Evolutionary conservation across 371 early-diverging fungal species (phyloP).

Genomic region (Funneliformis caledonium): DNA sequence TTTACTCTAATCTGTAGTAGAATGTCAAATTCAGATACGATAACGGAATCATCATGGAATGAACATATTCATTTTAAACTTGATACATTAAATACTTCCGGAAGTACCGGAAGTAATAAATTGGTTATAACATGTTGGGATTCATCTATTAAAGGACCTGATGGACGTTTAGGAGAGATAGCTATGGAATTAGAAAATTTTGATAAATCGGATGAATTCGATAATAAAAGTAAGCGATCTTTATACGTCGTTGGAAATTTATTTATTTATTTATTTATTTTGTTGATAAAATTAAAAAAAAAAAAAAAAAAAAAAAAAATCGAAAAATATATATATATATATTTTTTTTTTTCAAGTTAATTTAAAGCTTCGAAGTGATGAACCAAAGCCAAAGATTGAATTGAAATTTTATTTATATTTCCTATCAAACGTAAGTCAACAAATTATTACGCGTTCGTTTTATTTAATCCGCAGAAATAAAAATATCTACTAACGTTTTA

Average conservation of each 20-base stretch:
- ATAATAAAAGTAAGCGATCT: not conserved
- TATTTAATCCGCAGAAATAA: too few relatives aligned
- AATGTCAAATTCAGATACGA: not conserved
- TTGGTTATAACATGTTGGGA: not conserved
- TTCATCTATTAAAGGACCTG: not conserved
- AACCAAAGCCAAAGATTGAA: not conserved
- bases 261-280: not conserved
- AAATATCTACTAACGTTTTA: not conserved
- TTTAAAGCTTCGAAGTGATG: not conserved
- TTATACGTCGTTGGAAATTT: not conserved
- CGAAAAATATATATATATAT: too few relatives aligned
- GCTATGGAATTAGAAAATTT: not conserved
- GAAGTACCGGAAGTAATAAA: not conserved
- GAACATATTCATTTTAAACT: not conserved
- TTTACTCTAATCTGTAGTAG: not conserved
- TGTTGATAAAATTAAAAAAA: not conserved
- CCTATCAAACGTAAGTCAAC: conserved; percentile 3
- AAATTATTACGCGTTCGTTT: not conserved
- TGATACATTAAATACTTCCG: not conserved
- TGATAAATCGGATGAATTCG: not conserved
- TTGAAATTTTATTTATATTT: not conserved
- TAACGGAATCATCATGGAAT: not conserved
- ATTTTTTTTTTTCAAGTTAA: not conserved
- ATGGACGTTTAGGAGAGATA: not conserved
- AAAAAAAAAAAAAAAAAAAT: not conserved